Conservation (phyloP, 2,329 filamentous ascomycete genomes). For the Aspergillus sp. region DNA sequence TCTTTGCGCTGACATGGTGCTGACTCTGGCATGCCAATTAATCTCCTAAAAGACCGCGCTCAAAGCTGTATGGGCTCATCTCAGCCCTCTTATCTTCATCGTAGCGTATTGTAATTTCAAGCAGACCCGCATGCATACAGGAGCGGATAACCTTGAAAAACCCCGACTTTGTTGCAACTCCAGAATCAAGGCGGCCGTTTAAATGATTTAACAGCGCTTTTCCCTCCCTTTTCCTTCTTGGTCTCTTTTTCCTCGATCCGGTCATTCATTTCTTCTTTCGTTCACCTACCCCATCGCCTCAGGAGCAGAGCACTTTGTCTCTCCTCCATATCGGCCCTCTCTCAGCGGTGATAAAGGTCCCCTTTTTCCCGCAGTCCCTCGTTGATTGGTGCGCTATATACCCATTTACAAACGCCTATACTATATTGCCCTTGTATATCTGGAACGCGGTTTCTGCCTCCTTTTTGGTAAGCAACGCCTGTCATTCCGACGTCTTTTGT, state of each 20-base stretch:
- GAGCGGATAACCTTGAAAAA: background rate
- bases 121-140: background rate
- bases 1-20: background rate
- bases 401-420: background rate
- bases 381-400: conserved; percentile 20
- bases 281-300: background rate
- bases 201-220: background rate
- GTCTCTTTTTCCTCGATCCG: conserved; percentile 8
- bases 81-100: background rate
- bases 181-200: background rate
- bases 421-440: conserved; percentile 10
- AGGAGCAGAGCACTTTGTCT: conserved; percentile 9
- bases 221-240: conserved; percentile 10
- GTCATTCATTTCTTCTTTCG: conserved; percentile 16
- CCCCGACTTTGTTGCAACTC: background rate
- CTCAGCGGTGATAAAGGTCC: conserved; percentile 14
- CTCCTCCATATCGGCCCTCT: conserved; percentile 8
- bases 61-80: background rate
- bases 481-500: background rate
- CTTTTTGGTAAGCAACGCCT: conserved; percentile 13
- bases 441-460: conserved; percentile 8
- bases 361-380: conserved; percentile 22
- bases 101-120: background rate
- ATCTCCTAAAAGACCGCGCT: background rate
- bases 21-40: background rate